Conservation (phyloP, 1,284 basidiomycete species). For the Trichosporon sp. region DNA sequence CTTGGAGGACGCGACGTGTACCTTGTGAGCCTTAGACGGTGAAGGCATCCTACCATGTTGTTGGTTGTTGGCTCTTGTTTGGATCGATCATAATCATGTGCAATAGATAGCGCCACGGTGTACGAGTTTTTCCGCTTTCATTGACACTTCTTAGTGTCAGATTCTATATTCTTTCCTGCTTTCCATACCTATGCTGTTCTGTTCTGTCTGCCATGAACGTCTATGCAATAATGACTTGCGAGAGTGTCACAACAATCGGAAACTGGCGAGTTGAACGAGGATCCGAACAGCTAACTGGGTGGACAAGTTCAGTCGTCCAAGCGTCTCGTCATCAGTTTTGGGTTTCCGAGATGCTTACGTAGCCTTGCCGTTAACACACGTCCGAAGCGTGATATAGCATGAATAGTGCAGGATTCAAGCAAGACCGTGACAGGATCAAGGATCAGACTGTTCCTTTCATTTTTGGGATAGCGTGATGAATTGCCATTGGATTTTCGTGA, state of each 20-base stretch:
- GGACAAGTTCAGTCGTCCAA: no score
- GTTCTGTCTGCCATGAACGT: not conserved
- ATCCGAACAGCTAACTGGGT: no score
- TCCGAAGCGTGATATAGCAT: not conserved
- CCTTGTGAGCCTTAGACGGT: not conserved
- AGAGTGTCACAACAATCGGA: not conserved
- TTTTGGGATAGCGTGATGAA: not conserved
- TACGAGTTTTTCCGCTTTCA: not conserved
- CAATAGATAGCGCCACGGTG: not conserved
- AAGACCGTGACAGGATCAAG: not conserved
- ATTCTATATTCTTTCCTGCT: not conserved
- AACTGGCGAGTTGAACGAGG: no score
- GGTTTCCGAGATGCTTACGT: conserved; percentile 1
- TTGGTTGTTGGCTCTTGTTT: conserved; percentile 13
- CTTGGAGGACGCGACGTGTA: not conserved
- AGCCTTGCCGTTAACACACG: not conserved
- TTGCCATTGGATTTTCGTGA: not conserved
- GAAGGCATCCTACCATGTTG: conserved; percentile 3
- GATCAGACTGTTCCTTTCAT: not conserved
- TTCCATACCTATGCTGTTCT: not conserved
- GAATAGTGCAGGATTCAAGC: not conserved
- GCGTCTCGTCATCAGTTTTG: not conserved
- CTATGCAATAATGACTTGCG: not conserved
- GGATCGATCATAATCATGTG: conserved; percentile 11
- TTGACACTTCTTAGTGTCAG: not conserved